Evolutionary conservation across 2,329 filamentous ascomycete genomes (phyloP).

Genomic region (Lojkania enalia): DNA sequence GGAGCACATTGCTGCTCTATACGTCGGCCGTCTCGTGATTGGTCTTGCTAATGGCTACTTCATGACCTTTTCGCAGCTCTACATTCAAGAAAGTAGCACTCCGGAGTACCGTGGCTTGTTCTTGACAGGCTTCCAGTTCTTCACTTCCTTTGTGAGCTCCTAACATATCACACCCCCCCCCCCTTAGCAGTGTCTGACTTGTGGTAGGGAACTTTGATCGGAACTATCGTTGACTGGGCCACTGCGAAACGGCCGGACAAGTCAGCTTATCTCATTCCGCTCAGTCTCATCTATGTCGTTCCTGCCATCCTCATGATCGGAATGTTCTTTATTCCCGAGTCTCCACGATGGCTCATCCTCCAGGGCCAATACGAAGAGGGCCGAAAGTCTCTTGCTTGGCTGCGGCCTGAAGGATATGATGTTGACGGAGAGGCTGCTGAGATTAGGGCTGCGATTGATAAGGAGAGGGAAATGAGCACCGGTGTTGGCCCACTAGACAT

Average conservation of each 20-base stretch:
- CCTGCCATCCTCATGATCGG: conserved; percentile 47
- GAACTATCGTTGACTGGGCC: conserved; percentile 58
- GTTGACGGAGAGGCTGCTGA: conserved; percentile 36
- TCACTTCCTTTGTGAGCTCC: conserved; percentile 48
- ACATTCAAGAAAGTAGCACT: conserved; percentile 56
- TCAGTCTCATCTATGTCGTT: conserved; percentile 58
- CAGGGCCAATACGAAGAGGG: conserved; percentile 36
- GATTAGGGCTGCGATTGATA: conserved; percentile 40
- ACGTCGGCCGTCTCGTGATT: conserved; percentile 59
- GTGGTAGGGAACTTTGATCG: conserved; percentile 44
- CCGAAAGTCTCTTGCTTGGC: conserved; percentile 45
- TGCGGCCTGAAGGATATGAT: conserved; percentile 44
- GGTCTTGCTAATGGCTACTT: conserved; percentile 61
- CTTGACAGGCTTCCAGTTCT: conserved; percentile 54
- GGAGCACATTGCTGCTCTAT: conserved; percentile 56
- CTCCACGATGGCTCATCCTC: conserved; percentile 38
- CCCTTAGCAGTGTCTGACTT: conserved; percentile 5
- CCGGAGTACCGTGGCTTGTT: conserved; percentile 56
- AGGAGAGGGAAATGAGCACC: conserved; percentile 34
- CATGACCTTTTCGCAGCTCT: conserved; percentile 58
- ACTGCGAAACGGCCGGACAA: conserved; percentile 39
- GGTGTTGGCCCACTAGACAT: conserved; percentile 40
- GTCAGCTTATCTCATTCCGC: conserved; percentile 51
- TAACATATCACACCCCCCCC: not conserved
- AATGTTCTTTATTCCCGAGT: conserved; percentile 38